Evolutionary conservation across 2,329 filamentous ascomycete genomes (phyloP), one percentile per base, ranked within the genome.

Genomic region (Colletotrichum eremochloae): DNA sequence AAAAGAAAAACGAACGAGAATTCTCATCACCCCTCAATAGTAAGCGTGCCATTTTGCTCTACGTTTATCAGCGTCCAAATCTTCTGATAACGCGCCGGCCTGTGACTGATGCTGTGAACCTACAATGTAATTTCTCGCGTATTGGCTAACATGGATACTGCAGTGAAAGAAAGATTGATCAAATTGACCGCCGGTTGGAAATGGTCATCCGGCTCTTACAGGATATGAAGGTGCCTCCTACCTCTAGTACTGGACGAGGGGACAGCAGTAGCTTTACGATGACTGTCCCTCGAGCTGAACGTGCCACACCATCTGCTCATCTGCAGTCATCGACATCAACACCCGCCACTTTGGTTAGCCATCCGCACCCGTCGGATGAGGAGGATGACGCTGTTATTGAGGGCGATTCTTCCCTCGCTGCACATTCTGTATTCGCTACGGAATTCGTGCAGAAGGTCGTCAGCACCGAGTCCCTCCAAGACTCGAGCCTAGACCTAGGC

Each of bases 381-480:
- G 74, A 76, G 18, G 77, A 78, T 6, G 79, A 77, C 11, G 77
- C 78, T 4, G 77, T 82, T 0, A 76, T 86, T 4, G 84, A 86
- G 55, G 85, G 84, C 5, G 82, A 83, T 68, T 85, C 84, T 4
- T 86, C 84, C 1, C 73, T 86, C 20, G 80, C 84, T 5, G 85
- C 84, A 2, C 84, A 86, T 63, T 84, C 84, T 0, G 81, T 80
- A 8, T 86, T 86, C 73, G 85, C 85, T 42, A 85, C 82, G 18
- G 82, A 86, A 57, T 84, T 86, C 60, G 74, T 85, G 1, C 79
- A 82, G 24, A 81, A 84, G 64, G 81, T 80, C 1, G 81, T 82
- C 5, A 77, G 74, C 20, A 77, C 77, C 20, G 77, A 75, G 33
- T 76, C 78, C 11, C 58, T 72, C 5, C 69, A 72, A 2, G 69